Evolutionary conservation across 1,139 yeast species (phyloP), one percentile per base, ranked within the genome.

Genomic region (Hansenula sp.): DNA sequence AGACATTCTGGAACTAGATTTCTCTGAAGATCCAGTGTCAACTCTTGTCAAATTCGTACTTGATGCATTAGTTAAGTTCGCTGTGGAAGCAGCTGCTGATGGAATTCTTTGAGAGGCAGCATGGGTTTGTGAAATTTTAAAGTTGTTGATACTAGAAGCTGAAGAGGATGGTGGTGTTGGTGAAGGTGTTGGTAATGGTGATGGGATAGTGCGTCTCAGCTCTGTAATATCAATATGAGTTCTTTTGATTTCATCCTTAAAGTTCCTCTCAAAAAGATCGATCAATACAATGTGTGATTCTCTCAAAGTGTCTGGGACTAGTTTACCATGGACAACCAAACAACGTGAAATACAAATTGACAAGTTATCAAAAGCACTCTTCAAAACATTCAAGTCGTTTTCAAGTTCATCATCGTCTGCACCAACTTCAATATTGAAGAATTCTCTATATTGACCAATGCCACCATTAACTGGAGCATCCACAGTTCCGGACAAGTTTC

Each of bases 391-490:
- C 25, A 80, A 64, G 47, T 77, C 77, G 30, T 66, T 69, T 3
- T 58, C 59, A 38, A 71, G 67, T 18, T 76, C 79, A n/a, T 69
- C 70, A 46, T 71, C 54, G 5, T 59, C 54, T n/a, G 53, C 51
- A 29, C 48, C 51, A 15, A 42, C 44, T 7, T 59, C 62, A 47
- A 74, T 76, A 33, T 65, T 68, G 57, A 86, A 77, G 63, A 89
- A 87, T 2, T 77, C 76, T 48, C 93, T 75, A 66, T 86, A 89
- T 58, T 86, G 89, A 5, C 89, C 88, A 51, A 89, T 88, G 46
- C 96, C 96, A 33, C 96, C 96, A 62, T 89, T 89, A 11, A 89
- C 94, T 6, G 96, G 96, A 0, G 96, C 81, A 60, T 89, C 96
- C 46, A 89, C 93, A 0, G 96, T 87, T 40, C 96, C 96, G 0